Base-by-base conservation (phyloP, 1,284 basidiomycete genomes). In the Gymnopus androsaceus region DNA sequence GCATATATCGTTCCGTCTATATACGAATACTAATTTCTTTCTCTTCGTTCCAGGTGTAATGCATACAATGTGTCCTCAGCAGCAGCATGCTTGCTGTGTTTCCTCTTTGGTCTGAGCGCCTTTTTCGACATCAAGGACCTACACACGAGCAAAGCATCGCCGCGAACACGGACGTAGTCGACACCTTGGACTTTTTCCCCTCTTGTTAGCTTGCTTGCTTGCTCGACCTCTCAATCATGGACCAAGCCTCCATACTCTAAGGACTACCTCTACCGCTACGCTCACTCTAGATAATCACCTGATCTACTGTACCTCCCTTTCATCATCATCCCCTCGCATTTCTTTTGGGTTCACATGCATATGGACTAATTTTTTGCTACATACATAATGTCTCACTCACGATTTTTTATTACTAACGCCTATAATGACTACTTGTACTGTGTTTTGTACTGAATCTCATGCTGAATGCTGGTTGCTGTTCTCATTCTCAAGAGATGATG, bases 91-190 rank as follows among this genome's bases (percentile, higher is more conserved):
- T 61, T 89, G 38, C 68, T 87, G 7, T 76, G 72, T 52, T 61
- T 87, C 42, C 66, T 77, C 1, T 89, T 85, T 62, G 76, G 75
- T 4, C 62, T 84, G 30, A 82, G 77, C 62, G 67, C 76, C 36
- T 87, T 84, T 67, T 87, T 87, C 65, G 83, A 82, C 57, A 76
- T 88, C 55, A 83, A 86, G 67, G 87, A 88, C 66, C 65, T 88
- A 41, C 73, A 81, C 60, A 72, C 75, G 23, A 86, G 84, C 69
- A 82, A 80, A 59, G 68, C 64, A 21, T 78, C 75, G 17, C 79
- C 78, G 55, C 72, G 78, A 66, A 77, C 75, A 54, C 69, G 75
- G 60, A 59, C 51, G 47, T 63, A 52, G 37, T 51, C 23, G 14
- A 2, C 4, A 25, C 5, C 45, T n/a, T 37, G 27, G 14, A 2